Evolutionary conservation across 2,329 filamentous ascomycete species (phyloP).

Genomic region (Alternaria infectoria): DNA sequence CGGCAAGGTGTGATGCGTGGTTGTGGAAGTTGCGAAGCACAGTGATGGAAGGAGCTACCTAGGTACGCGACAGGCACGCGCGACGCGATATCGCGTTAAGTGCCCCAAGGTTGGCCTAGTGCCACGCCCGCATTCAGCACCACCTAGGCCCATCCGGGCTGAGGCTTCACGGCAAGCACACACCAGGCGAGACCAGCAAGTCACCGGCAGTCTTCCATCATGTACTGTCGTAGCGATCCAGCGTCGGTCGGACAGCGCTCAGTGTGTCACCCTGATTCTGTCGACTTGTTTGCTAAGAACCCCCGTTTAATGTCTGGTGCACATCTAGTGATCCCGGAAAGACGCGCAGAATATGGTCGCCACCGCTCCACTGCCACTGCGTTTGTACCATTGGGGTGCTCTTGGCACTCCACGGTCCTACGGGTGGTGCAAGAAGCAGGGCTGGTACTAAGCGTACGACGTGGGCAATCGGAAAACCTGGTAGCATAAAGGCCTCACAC

Average conservation of each 20-base stretch:
- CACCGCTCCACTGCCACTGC: conserved; percentile 11
- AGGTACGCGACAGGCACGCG: neutral
- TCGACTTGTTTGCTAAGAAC: conserved; percentile 13
- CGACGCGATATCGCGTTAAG: conserved; percentile 25
- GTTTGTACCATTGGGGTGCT: conserved; percentile 12
- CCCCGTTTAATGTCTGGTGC: neutral
- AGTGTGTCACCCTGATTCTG: neutral
- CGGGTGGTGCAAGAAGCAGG: conserved; percentile 8
- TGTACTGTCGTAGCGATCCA: neutral
- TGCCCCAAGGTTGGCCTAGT: conserved; percentile 9
- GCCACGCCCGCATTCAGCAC: neutral
- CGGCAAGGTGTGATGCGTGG: conserved; percentile 29
- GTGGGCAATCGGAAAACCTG: neutral
- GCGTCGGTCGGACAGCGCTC: neutral
- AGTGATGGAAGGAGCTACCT: conserved; percentile 17
- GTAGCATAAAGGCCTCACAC: neutral
- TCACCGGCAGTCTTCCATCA: neutral
- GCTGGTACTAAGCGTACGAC: neutral
- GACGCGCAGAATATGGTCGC: conserved; percentile 7
- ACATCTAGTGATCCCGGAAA: neutral
- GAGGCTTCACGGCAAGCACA: neutral
- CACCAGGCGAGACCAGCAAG: neutral
- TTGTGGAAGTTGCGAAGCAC: conserved; percentile 23
- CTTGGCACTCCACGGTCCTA: neutral
- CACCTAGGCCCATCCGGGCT: neutral